These are phyloP conservation scores for Phlegmacium glaucopus DNA, from an alignment of 768 basidiomycete genomes.

Conservation along the genomic window DNA sequence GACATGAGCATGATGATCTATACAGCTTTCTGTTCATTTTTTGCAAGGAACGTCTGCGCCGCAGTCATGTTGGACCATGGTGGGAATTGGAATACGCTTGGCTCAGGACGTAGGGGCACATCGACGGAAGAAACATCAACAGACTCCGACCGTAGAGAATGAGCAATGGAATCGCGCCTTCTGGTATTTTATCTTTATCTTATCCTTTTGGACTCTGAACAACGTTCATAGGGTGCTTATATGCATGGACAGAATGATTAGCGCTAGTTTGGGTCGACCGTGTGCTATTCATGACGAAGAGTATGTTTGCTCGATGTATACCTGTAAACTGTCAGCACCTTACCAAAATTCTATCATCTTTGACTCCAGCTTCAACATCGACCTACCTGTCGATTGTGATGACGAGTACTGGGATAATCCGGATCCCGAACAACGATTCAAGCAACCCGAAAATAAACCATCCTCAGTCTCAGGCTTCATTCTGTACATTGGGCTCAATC, in stretches of 20 bases:
- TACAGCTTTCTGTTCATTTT: slow-evolving; percentile 51
- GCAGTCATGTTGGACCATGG: slow-evolving; percentile 65
- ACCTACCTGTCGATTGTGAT: slow-evolving; percentile 60
- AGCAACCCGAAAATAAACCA: slow-evolving; percentile 64
- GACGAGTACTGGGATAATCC: slow-evolving; percentile 74
- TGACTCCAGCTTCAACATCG: slow-evolving; percentile 63
- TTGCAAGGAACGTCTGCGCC: slow-evolving; percentile 57
- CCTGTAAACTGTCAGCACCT: not conserved
- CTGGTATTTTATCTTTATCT: slow-evolving; percentile 36
- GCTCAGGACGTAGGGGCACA: slow-evolving; percentile 82
- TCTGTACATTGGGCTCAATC: slow-evolving; percentile 52
- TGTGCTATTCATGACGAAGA: slow-evolving; percentile 81
- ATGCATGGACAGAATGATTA: slow-evolving; percentile 48
- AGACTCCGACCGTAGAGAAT: slow-evolving; percentile 47
- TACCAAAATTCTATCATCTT: not conserved
- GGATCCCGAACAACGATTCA: slow-evolving; percentile 58
- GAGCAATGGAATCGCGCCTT: slow-evolving; percentile 77
- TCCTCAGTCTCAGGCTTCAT: slow-evolving; percentile 56
- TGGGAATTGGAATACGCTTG: slow-evolving; percentile 69
- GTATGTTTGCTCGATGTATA: slow-evolving; percentile 30
- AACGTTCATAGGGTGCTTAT: slow-evolving; percentile 47
- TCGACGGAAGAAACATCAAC: slow-evolving; percentile 32
- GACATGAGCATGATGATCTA: not conserved
- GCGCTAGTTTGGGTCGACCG: slow-evolving; percentile 63
- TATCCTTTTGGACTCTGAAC: not conserved